Conservation (phyloP, 441 rosid species). For the Adansonia grandidieri region DNA sequence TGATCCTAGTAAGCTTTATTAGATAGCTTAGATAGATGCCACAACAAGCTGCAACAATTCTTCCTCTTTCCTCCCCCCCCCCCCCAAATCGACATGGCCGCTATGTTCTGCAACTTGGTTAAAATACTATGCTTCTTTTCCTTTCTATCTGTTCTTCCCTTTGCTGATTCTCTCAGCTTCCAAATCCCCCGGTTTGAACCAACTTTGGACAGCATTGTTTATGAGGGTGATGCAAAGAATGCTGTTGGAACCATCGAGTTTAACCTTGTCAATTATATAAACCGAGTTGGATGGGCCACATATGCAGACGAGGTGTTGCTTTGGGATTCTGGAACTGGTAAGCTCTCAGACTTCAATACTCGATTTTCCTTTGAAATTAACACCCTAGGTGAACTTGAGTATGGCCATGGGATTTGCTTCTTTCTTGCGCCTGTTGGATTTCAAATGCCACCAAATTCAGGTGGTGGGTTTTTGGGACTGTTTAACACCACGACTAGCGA, state of each 20-base stretch:
- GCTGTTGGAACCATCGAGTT: slow-evolving; percentile 31
- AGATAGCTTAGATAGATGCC: background rate
- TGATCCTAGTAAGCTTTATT: background rate
- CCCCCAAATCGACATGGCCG: background rate
- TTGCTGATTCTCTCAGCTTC: slow-evolving; percentile 34
- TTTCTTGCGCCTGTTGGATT: slow-evolving; percentile 17
- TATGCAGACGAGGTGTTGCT: background rate
- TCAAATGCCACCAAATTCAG: slow-evolving; percentile 26
- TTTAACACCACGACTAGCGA: slow-evolving; percentile 1
- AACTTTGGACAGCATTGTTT: slow-evolving; percentile 7
- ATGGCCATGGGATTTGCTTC: background rate
- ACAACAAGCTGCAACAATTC: background rate
- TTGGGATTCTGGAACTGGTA: slow-evolving; percentile 1
- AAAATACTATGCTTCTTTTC: background rate
- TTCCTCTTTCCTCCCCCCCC: background rate
- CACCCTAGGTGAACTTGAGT: background rate
- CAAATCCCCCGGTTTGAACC: slow-evolving; percentile 33
- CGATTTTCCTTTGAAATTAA: background rate
- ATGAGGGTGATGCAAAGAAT: slow-evolving; percentile 44
- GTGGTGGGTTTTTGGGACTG: slow-evolving; percentile 17
- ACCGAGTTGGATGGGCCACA: slow-evolving; percentile 13
- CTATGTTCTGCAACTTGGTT: background rate
- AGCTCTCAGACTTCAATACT: background rate
- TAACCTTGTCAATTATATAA: slow-evolving; percentile 6
- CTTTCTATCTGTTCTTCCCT: background rate